Conservation (phyloP, 495 filamentous ascomycete genomes). For the Neurospora sp. region DNA sequence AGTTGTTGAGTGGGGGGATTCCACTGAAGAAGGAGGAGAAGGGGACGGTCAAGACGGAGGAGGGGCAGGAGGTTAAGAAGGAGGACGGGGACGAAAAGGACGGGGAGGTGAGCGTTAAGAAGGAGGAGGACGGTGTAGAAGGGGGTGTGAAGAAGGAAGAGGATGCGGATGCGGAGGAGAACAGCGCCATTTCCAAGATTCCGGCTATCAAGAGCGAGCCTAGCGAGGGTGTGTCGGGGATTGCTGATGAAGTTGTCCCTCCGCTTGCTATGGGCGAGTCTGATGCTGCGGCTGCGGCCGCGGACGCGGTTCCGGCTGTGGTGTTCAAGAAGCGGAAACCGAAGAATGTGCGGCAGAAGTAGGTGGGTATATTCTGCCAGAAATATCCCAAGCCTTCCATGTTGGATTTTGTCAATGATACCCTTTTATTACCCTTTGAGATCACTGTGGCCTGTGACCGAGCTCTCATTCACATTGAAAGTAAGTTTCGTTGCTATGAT, state of each 20-base stretch:
- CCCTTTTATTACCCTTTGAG: conserved; percentile 1
- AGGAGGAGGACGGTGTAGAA: conserved; percentile 8
- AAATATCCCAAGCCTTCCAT: background rate
- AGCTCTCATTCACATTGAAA: background rate
- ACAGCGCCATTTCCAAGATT: background rate
- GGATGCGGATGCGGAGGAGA: conserved; percentile 2
- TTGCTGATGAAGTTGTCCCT: background rate
- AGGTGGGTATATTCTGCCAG: background rate
- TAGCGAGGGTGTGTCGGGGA: conserved; percentile 7
- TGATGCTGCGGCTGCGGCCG: background rate
- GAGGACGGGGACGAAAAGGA: background rate
- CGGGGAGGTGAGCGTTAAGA: conserved; percentile 18
- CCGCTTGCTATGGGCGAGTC: background rate
- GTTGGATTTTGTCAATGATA: conserved; percentile 5
- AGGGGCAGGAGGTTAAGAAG: conserved; percentile 10
- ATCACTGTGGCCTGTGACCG: background rate
- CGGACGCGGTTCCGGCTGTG: conserved; percentile 25
- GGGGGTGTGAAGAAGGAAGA: conserved; percentile 10
- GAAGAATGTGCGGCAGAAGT: conserved; percentile 57
- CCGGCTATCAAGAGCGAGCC: conserved; percentile 11
- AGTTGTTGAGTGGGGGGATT: conserved; percentile 47
- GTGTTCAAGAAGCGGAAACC: conserved; percentile 90
- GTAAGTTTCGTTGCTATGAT: background rate
- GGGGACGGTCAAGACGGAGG: conserved; percentile 14
- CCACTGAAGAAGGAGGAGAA: conserved; percentile 25